Base-by-base conservation (phyloP, 2,329 filamentous ascomycete species). In the Diaporthe batatas region DNA sequence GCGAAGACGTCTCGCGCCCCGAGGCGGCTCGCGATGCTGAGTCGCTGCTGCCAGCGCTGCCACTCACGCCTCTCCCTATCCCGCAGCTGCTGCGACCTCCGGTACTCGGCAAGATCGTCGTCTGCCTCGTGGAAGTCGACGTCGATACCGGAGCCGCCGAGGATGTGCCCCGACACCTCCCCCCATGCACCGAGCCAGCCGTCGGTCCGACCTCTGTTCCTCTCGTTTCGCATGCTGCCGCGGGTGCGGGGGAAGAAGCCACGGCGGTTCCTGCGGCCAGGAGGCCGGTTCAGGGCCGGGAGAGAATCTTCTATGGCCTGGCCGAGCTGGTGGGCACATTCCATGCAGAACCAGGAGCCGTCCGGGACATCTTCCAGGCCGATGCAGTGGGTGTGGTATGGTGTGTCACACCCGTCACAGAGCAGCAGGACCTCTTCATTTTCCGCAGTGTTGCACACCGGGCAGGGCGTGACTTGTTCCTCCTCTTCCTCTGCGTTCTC, bases 101-200 rank as follows among this genome's bases (percentile, higher is more conserved):
- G 86, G 68, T 86, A 89, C 72, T 86, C 84, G 75, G 86, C 86
- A 59, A 90, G 82, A 21, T 82, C 80, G 77, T 88, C 85, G 70
- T 96, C 92, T 73, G 96, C 94, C 79, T 96, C 96, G 47, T 96
- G 94, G 80, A 95, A 94, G 80, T 96, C 94, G 34, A 96, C 88
- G 77, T 97, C 94, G 67, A 96, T 84, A 75, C 93, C 91, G 23
- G 94, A 83, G 36, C 89, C 88, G 77, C 95, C 92, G 78, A 88
- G 91, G 71, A 92, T 86, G 47, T 86, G 87, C 67, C 86, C 89
- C 21, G 89, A 86, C 75, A 92, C 90, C 76, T 89, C 86, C 72
- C 88, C 90, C 92, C 94, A 97, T 1, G 97, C 93, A 70, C 94
- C 93, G 79, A 96, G 93, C 96, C 96, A 98, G 58, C 97, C 93